phyloP scores from a whole-genome alignment of 306 rosid species.

The Vachellia pachyceras region DNA sequence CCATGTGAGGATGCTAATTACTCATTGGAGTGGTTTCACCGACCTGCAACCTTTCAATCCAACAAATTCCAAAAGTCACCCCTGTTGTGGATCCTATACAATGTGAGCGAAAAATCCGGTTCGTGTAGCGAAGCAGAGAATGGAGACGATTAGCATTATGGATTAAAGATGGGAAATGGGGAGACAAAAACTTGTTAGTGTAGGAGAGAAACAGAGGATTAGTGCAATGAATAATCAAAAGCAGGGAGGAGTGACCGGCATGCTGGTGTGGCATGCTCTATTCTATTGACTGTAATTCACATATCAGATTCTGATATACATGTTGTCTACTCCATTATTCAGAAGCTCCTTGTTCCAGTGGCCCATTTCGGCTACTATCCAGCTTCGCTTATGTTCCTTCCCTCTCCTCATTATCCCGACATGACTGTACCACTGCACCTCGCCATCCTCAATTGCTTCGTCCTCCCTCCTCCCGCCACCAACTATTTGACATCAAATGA shows the following conservation, averaged over 20 bases:
- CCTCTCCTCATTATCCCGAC: neutral
- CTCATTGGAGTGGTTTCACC: constrained; percentile 10
- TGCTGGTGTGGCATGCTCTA: constrained; percentile 28
- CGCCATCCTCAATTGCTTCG: neutral
- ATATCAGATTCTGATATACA: neutral
- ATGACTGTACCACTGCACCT: constrained; percentile 21
- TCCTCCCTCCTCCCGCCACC: constrained; percentile 9
- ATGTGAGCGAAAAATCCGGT: neutral
- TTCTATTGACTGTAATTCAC: neutral
- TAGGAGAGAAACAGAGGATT: neutral
- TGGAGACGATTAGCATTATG: neutral
- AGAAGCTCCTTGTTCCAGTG: constrained; percentile 29
- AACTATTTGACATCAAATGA: neutral
- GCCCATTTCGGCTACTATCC: constrained; percentile 7
- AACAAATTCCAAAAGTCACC: neutral
- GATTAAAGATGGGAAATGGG: constrained; percentile 8
- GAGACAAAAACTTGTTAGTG: neutral
- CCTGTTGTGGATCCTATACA: neutral
- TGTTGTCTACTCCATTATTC: neutral
- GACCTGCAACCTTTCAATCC: neutral
- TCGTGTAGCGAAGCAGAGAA: neutral
- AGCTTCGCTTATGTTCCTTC: constrained; percentile 1
- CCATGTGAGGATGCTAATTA: constrained; percentile 10
- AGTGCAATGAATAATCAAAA: neutral
- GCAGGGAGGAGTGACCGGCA: constrained; percentile 28